Evolutionary conservation across 2,329 filamentous ascomycete genomes (phyloP).

Genomic region (Phaeosphaeriaceae sp.): DNA sequence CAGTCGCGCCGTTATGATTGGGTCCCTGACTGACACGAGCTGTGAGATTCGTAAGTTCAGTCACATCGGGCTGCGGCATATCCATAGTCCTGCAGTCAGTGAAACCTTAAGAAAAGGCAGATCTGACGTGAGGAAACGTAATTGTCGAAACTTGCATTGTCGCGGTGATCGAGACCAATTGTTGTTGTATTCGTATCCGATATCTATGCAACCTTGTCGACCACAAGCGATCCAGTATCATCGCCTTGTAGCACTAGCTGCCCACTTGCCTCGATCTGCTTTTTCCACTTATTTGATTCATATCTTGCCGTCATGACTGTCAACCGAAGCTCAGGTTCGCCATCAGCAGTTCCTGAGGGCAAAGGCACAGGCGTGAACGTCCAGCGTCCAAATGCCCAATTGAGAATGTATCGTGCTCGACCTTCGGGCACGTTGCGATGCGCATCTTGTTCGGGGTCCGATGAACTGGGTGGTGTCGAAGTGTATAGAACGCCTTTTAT

Average conservation of each 20-base stretch:
- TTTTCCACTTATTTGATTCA: slow-evolving; percentile 79
- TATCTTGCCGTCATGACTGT: slow-evolving; percentile 77
- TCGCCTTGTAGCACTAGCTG: slow-evolving; percentile 41
- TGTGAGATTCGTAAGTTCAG: background rate
- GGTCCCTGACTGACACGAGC: background rate
- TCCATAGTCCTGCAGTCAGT: background rate
- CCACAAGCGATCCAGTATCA: slow-evolving; percentile 25
- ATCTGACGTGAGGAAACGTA: background rate
- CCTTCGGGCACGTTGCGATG: slow-evolving; percentile 46
- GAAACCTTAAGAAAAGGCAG: background rate
- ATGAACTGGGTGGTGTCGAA: slow-evolving; percentile 55
- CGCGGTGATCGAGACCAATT: background rate
- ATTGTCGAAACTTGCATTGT: background rate
- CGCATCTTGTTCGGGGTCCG: slow-evolving; percentile 44
- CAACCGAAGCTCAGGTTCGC: slow-evolving; percentile 68
- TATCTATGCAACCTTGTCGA: slow-evolving; percentile 21
- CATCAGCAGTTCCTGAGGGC: slow-evolving; percentile 46
- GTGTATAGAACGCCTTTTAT: slow-evolving; percentile 77
- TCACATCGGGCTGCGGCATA: background rate
- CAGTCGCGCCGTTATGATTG: background rate
- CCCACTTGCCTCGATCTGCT: slow-evolving; percentile 68
- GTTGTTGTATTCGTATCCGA: background rate
- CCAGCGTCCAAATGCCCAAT: slow-evolving; percentile 98
- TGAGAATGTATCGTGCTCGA: slow-evolving; percentile 78
- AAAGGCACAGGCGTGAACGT: slow-evolving; percentile 73